Conservation (phyloP, 2,329 filamentous ascomycete species). For the Calonectria ilicicola region DNA sequence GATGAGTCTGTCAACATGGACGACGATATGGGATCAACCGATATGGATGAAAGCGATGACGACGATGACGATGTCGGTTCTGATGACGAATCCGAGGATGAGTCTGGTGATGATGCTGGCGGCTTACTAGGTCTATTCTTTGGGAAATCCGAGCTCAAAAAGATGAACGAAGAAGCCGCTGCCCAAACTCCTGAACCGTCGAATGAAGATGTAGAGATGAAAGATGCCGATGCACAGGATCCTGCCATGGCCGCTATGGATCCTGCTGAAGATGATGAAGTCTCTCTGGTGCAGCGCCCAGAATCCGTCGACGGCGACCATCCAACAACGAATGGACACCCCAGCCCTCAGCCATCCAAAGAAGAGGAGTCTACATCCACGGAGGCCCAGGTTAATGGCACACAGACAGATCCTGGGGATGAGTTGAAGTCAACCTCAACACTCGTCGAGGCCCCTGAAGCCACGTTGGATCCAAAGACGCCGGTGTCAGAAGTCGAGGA, state of each 20-base stretch:
- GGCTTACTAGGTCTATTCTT: slow-evolving; percentile 70
- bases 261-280: slow-evolving; percentile 49
- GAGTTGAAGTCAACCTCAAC: neutral
- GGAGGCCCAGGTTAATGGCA: neutral
- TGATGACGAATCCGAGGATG: slow-evolving; percentile 58
- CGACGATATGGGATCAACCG: slow-evolving; percentile 72
- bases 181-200: slow-evolving; percentile 28
- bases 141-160: slow-evolving; percentile 67
- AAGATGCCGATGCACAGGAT: slow-evolving; percentile 21
- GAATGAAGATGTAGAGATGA: slow-evolving; percentile 41
- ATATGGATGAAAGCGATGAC: slow-evolving; percentile 56
- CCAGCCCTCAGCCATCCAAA: neutral
- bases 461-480: neutral
- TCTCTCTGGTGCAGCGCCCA: slow-evolving; percentile 48
- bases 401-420: neutral
- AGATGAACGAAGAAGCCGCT: slow-evolving; percentile 58
- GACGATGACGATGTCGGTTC: slow-evolving; percentile 57
- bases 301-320: slow-evolving; percentile 33
- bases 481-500: neutral
- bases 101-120: slow-evolving; percentile 56
- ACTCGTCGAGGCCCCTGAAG: neutral
- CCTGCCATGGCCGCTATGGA: slow-evolving; percentile 31
- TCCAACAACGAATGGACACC: slow-evolving; percentile 23
- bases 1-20: slow-evolving; percentile 79
- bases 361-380: neutral